These are phyloP conservation scores for Ophiostoma himal-ulmi DNA, from an alignment of 2,329 filamentous ascomycete genomes.

Conservation along the genomic window DNA sequence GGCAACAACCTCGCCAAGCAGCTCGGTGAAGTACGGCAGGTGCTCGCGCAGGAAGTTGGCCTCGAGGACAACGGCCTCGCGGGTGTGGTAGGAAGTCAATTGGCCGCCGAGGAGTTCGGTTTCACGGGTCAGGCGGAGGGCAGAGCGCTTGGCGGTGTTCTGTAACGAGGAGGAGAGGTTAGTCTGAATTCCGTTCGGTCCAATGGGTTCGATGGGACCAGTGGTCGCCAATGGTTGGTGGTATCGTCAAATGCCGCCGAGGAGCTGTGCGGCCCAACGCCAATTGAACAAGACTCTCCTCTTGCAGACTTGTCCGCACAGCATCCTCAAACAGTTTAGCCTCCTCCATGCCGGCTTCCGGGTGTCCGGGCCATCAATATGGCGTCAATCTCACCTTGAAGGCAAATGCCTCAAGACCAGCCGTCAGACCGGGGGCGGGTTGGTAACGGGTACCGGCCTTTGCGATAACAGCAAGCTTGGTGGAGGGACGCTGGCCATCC, in stretches of 20 bases:
- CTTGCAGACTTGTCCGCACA: neutral
- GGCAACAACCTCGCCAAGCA: slow-evolving; percentile 84
- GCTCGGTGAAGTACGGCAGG: slow-evolving; percentile 94
- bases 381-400: slow-evolving; percentile 67
- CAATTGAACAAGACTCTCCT: neutral
- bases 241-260: neutral
- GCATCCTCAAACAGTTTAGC: neutral
- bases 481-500: slow-evolving; percentile 81
- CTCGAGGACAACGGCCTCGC: slow-evolving; percentile 86
- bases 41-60: slow-evolving; percentile 94
- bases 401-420: slow-evolving; percentile 88
- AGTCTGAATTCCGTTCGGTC: neutral
- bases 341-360: neutral
- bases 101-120: slow-evolving; percentile 90
- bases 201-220: neutral
- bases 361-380: too few relatives aligned
- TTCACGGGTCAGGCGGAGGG: slow-evolving; percentile 89
- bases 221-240: neutral
- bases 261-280: neutral
- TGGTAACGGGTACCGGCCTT: slow-evolving; percentile 95
- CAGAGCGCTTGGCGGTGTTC: slow-evolving; percentile 83
- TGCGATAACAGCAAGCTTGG: slow-evolving; percentile 83
- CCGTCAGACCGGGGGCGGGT: slow-evolving; percentile 79
- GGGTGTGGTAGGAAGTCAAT: slow-evolving; percentile 80
- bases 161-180: slow-evolving; percentile 32